Base-by-base conservation (phyloP, 2,329 filamentous ascomycete species). In the Xylaria sp. region DNA sequence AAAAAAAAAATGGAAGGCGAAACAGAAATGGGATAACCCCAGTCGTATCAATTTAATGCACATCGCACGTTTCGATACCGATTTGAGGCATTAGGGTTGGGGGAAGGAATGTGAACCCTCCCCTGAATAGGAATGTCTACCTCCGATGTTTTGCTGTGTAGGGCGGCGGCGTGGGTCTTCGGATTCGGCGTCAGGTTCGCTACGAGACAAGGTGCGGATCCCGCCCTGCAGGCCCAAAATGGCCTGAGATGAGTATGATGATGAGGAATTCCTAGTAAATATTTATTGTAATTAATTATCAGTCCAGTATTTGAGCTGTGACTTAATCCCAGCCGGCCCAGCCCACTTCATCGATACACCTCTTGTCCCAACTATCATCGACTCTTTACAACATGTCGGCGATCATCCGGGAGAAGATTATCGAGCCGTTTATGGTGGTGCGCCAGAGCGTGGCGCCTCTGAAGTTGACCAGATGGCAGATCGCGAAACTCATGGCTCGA, bases 381-480 rank as follows among this genome's bases (percentile, higher is more conserved):
- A 42, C 38, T 43, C 47, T 17, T 42, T 57, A 14, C 55, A 57
- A 23, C 25, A 57, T 57, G 55, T 50, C 55, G 45, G 60, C 49
- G 42, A 61, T 17, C 31, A 64, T 64, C 17, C 58, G 55, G 23
- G 61, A 21, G 15, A 64, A 61, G 19, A 54, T 64, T n/a, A 31
- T 64, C 40, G 58, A 64, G 62, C 62, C 62, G 5, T 64, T 35
- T 19, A 17, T 47, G 58, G 57, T 64, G 15, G 9, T 64, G 17
- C 62, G 62, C 38, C 62, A 64, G 52, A 49, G 28, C 14, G 31
- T 61, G n/a, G 62, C 62, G 17, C 62, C 62, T 33, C 33, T 64
- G 53, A 64, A 64, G 21, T 19, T 61, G 14, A 38, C 62, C 3
- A 61, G 58, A 52, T 64, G 62, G 62, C 58, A 64, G 37, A 42